A percentile compares a stretch with the other conserved stretches of the same genome.
Conservation (phyloP, 1,284 basidiomycete genomes). For the Malassezia dermatis region DNA sequence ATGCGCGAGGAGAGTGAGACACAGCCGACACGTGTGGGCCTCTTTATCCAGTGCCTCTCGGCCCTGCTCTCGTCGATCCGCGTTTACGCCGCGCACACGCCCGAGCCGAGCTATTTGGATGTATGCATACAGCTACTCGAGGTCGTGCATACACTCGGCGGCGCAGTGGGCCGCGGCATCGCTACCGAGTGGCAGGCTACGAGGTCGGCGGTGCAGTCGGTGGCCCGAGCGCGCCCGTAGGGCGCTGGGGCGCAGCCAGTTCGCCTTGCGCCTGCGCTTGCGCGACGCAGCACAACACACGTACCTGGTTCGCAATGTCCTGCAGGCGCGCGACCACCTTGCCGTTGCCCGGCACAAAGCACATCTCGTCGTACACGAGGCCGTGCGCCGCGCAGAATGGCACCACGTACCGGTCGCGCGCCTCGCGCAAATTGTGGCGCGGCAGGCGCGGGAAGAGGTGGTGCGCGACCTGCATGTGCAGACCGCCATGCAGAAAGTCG, state of each 20-base stretch:
- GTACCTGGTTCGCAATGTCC: constrained; percentile 71
- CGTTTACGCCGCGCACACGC: neutral
- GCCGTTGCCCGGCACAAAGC: constrained; percentile 70
- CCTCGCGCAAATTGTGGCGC: constrained; percentile 76
- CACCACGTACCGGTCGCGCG: constrained; percentile 65
- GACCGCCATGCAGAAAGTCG: constrained; percentile 82
- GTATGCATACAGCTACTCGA: neutral
- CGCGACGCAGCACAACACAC: constrained; percentile 57
- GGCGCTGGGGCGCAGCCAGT: constrained; percentile 14
- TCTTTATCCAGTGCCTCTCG: constrained; percentile 17
- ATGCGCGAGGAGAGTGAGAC: neutral
- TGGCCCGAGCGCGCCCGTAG: neutral
- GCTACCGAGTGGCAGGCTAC: constrained; percentile 6
- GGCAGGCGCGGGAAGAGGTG: constrained; percentile 93
- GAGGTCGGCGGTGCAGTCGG: neutral
- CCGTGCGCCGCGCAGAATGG: constrained; percentile 57
- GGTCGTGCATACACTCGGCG: neutral
- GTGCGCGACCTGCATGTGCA: constrained; percentile 90
- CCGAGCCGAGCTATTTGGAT: neutral
- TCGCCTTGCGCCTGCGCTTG: constrained; percentile 49
- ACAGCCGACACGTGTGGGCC: neutral
- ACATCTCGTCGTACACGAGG: constrained; percentile 72
- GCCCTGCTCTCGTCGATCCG: constrained; percentile 20
- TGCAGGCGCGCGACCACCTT: constrained; percentile 66
- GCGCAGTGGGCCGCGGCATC: constrained; percentile 1